Percentiles rank a stretch among this genome's conserved stretches.
Evolutionary conservation across 1,139 yeast species (phyloP).

Genomic region (Geotrichum bryndzae): DNA sequence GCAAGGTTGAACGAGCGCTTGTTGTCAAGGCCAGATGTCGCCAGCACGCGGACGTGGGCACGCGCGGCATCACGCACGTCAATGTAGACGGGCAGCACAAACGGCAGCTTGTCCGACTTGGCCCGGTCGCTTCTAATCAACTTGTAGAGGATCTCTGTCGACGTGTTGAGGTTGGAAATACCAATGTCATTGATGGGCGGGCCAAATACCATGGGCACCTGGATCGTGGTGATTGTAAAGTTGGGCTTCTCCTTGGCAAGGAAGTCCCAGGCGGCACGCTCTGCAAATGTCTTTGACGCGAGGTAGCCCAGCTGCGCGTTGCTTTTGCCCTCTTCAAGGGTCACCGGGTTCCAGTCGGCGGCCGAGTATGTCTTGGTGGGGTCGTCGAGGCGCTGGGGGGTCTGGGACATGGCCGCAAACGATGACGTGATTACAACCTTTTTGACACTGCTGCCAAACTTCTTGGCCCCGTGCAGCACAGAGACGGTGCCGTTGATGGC

Average conservation of each 20-base stretch:
- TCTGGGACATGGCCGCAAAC: conserved; percentile 3
- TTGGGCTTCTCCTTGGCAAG: conserved; percentile 34
- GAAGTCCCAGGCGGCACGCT: conserved; percentile 43
- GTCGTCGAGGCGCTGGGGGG: conserved; percentile 13
- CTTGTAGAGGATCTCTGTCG: conserved; percentile 16
- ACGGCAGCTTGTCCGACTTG: conserved; percentile 1
- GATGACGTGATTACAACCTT: conserved; percentile 12
- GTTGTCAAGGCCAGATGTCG: conserved; percentile 28
- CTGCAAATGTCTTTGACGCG: conserved; percentile 39
- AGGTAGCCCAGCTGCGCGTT: conserved; percentile 31
- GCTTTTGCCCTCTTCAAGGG: conserved; percentile 32
- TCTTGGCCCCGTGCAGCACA: conserved; percentile 2
- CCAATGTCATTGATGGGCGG: conserved; percentile 35
- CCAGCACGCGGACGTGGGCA: conserved; percentile 20
- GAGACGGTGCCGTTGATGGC: conserved; percentile 12
- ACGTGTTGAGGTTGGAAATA: conserved; percentile 31
- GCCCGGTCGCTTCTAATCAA: background rate
- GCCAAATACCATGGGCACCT: conserved; percentile 45
- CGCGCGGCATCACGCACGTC: conserved; percentile 16
- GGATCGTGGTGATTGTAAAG: conserved; percentile 38
- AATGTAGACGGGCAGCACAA: conserved; percentile 10
- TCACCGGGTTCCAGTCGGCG: conserved; percentile 39
- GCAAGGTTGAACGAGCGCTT: conserved; percentile 39
- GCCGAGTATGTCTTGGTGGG: conserved; percentile 29
- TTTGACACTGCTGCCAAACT: conserved; percentile 18